Conservation (phyloP, 768 basidiomycete species). For the Pholiota conissans region DNA sequence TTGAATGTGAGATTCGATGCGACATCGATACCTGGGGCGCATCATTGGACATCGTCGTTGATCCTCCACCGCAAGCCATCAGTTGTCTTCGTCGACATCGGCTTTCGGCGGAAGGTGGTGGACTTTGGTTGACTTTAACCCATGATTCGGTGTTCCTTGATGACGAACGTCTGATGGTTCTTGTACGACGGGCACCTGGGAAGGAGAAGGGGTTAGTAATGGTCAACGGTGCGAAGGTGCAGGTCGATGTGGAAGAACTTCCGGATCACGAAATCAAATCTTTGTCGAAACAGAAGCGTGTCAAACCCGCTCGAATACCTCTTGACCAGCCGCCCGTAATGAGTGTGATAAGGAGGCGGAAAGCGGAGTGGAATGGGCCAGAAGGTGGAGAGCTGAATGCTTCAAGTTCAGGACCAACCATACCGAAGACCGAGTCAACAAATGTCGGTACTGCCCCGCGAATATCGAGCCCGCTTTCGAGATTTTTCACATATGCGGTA, state of each 20-base stretch:
- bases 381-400: constrained; percentile 15
- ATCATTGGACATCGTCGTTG: constrained; percentile 85
- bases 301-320: constrained; percentile 84
- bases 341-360: constrained; percentile 64
- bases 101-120: constrained; percentile 84
- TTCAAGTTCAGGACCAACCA: not conserved
- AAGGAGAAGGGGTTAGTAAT: constrained; percentile 83
- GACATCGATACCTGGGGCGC: constrained; percentile 88
- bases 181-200: constrained; percentile 74
- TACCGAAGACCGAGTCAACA: constrained; percentile 11
- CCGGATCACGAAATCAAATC: constrained; percentile 84
- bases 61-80: constrained; percentile 86
- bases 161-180: constrained; percentile 72
- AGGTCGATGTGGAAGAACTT: constrained; percentile 88
- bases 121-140: constrained; percentile 89
- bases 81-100: constrained; percentile 85
- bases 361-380: constrained; percentile 66
- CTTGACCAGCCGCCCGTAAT: constrained; percentile 91
- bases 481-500: constrained; percentile 73
- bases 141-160: constrained; percentile 81
- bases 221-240: constrained; percentile 85
- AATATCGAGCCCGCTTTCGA: constrained; percentile 67
- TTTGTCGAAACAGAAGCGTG: constrained; percentile 79
- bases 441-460: constrained; percentile 60
- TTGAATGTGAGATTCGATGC: constrained; percentile 91